Base-by-base conservation (phyloP, 176 grass and related monocot species). In the Oryza brachyantha region DNA sequence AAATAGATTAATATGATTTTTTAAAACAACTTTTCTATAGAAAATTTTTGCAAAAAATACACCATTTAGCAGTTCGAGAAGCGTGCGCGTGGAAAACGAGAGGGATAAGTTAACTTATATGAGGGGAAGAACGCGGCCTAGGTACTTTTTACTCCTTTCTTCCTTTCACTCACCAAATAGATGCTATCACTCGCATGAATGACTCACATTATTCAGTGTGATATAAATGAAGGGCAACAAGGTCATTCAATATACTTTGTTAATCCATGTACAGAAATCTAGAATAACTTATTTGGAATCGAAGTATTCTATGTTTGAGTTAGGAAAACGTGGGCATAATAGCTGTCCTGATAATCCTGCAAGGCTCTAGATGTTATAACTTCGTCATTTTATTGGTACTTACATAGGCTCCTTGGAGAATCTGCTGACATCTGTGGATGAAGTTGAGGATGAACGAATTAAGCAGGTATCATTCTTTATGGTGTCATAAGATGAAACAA, bases 381-480 rank as follows among this genome's bases (percentile, higher is more conserved):
- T 77, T 85, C 75, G 25, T 50, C 64, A 17, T 77, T 75, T 84
- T 59, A 11, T 38, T 71, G 35, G 70, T 83, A 42, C 55, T 70
- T 78, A 64, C 40, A 75, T 72, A 95, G 96, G 96, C 84, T 98
- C 92, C 59, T 83, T 98, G 85, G 96, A 94, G 66, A 98, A 94
- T 87, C 75, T 98, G 37, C 75, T 94, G 84, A 79, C 78, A 61
- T 89, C 77, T 73, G 85, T 93, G 66, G 61, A 94, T 83, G 74
- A 91, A 89, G 85, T 98, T 45, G 85, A 94, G 65, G 92, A 98
- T 2, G 83, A 92, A 70, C 81, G 92, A 65, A 79, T 93, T 77
- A 94, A 87, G 87, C 81, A 94, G 92, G 90, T 94, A 80, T 11
- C 13, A 42, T n/a, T 75, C 40, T 29, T 38, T 50, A 74, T 40